Evolutionary conservation across 371 early-diverging fungal genomes (phyloP), one percentile per base, ranked within the genome.

Genomic region (Rhizomucor miehei): DNA sequence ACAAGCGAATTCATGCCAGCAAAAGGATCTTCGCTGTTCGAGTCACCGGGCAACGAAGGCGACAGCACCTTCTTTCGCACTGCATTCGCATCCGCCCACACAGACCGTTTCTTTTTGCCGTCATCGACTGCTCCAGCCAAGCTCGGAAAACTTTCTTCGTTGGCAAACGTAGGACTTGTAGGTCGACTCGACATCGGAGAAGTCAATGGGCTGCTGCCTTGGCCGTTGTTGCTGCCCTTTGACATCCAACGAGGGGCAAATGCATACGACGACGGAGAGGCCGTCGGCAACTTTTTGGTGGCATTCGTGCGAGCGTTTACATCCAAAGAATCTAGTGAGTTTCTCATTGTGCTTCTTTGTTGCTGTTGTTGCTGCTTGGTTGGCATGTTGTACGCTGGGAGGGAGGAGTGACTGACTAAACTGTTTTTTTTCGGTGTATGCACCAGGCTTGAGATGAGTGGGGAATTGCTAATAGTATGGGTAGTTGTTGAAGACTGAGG

Each of bases 1-100:
- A 75, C 62, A 25, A 59, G 63, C 0, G 69, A 55, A 9, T 75
- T 75, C 76, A 75, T 75, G 29, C 76, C 76, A 14, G 76, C 72
- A 70, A 75, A 75, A 14, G 76, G 76, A 52, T 75, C 72, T 14
- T 44, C 44, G 14, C 40, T 14, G 17, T 11, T 39, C 4, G 36
- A 29, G 11, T 38, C 41, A 34, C 44, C 48, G 16, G 24, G n/a
- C 4, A 46, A 23, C 6, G 44, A 39, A 13, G 60, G 46, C 0
- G 60, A 53, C 16, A 49, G 35, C 17, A 45, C 49, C 17, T 53
- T 54, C 40, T 49, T 48, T 39, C 54, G 53, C 14, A 60, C 55
- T 6, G 44, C 48, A 35, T 13, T 51, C 2, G 58, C 25, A 39
- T 58, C 60, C 13, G 48, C 50, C 60, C 60, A 60, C 14, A 51